phyloP scores from a whole-genome alignment of 257 asterid genomes.

The Solanum stenotomum region DNA sequence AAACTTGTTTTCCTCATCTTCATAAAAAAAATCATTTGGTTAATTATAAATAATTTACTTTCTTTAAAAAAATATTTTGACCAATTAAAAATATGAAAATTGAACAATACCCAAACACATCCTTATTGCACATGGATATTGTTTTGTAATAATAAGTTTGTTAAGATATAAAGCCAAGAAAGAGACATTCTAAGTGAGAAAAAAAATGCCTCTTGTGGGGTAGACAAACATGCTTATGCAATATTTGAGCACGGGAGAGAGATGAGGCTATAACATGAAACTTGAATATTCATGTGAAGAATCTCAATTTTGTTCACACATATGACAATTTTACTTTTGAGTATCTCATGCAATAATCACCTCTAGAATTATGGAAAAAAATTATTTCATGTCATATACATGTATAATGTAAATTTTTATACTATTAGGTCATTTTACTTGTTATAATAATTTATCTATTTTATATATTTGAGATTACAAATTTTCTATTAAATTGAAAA shows the following conservation, averaged over 20 bases:
- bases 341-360: not conserved
- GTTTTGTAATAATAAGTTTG: not conserved
- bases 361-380: not conserved
- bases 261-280: not conserved
- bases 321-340: not conserved
- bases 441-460: no score
- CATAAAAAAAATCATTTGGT: not conserved
- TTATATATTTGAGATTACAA: not conserved
- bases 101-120: not conserved
- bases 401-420: no score
- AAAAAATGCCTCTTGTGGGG: not conserved
- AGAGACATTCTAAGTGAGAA: not conserved
- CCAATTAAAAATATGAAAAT: not conserved
- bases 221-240: not conserved
- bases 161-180: not conserved
- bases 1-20: not conserved
- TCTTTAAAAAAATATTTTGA: not conserved
- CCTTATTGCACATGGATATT: not conserved
- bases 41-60: not conserved
- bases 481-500: not conserved
- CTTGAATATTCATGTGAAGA: not conserved
- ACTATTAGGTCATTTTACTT: no score
- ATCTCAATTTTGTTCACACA: not conserved
- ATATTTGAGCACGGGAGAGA: constrained; percentile 3
- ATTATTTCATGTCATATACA: not conserved